Base-by-base conservation (phyloP, 768 basidiomycete genomes). In the Agaricus blazei region DNA sequence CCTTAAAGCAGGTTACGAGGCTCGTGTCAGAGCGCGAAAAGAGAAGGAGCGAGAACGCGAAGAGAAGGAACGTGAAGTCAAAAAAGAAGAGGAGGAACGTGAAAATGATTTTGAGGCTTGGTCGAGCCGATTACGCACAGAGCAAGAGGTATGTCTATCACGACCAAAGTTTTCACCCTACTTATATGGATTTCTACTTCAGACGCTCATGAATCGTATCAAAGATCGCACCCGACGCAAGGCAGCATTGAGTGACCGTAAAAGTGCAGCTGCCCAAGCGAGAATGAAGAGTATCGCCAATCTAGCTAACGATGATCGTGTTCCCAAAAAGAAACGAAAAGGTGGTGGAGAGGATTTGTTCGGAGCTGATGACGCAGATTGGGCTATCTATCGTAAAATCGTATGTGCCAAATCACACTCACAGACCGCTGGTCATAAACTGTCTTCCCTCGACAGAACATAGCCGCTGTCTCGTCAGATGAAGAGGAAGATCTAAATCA, bases 371-470 rank as follows among this genome's bases (percentile, higher is more conserved):
- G 95, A 98, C 65, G 93, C 89, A 6, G 96, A 98, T 65, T 98
- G 96, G 95, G 87, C 88, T 0, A 93, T 98, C 56, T 98, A 98
- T 66, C 90, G 96, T 60, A 94, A 98, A 71, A 94, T 99, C 57
- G 95, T 95, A 66, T 59, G 82, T 24, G 9, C 3, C 6, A 28
- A 29, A 2, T 42, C 47, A 43, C 41, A 43, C 28, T 34, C 43
- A 15, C 34, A 9, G 12, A 34, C 24, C 26, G 28, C 12, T 28
- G 4, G 31, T 37, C 7, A 24, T 1, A 14, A 45, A 29, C 46
- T 47, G 27, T 23, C 26, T 50, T 15, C 7, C 29, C 24, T 29
- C 9, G 14, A 34, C 29, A 91, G 89, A 90, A 90, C 64, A 82
- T 78, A 3, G 77, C 84, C 3, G 79, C 81, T 0, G 77, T 73